Evolutionary conservation across 176 grass and related monocot genomes (phyloP).

Genomic region (Raddia guianensis): DNA sequence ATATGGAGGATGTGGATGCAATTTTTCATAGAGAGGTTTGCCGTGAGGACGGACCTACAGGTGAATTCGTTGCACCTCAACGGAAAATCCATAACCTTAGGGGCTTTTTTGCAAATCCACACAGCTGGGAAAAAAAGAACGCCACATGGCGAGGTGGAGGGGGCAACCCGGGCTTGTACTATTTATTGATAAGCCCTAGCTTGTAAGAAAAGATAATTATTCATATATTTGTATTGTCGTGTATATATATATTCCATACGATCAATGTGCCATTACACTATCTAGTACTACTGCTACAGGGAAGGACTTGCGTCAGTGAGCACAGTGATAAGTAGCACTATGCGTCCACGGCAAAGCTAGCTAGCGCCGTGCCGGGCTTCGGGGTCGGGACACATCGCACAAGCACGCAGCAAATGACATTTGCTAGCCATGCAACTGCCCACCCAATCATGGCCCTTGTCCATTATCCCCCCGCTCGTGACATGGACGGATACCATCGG

Average conservation of each 20-base stretch:
- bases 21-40: no score
- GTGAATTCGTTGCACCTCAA: no score
- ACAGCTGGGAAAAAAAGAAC: no score
- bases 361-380: not conserved
- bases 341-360: not conserved
- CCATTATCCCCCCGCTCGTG: not conserved
- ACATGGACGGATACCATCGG: not conserved
- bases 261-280: not conserved
- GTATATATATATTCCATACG: not conserved
- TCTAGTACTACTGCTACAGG: not conserved
- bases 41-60: no score
- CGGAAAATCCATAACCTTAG: no score
- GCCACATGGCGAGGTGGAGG: no score
- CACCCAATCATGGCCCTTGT: slow-evolving; percentile 10
- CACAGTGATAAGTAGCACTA: not conserved
- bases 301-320: not conserved
- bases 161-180: no score
- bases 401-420: slow-evolving; percentile 27
- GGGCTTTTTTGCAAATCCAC: no score
- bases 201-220: not conserved
- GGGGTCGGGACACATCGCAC: not conserved
- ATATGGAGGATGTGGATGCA: no score
- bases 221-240: not conserved
- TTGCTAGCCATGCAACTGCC: slow-evolving; percentile 37
- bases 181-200: no score